Percentiles rank a stretch among this genome's conserved stretches.
These are phyloP conservation scores for Trichoderma asperelloides DNA, from an alignment of 495 filamentous ascomycete genomes.

Conservation along the genomic window DNA sequence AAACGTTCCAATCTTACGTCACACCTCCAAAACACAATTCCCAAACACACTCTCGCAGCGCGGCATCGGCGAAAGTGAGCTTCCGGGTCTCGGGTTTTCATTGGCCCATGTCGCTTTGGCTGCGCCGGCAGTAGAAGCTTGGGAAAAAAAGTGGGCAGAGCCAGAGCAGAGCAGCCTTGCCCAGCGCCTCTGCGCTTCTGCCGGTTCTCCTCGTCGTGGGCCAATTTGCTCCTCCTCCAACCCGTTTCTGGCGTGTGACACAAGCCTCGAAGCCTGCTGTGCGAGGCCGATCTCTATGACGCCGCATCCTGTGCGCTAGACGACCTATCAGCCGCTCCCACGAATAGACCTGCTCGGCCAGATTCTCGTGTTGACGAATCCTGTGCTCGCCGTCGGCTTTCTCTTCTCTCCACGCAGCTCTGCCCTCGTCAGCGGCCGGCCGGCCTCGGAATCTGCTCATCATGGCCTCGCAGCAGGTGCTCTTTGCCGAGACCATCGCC, in stretches of 20 bases:
- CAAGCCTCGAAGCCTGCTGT: background rate
- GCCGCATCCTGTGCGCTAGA: background rate
- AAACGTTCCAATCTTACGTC: background rate
- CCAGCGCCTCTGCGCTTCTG: background rate
- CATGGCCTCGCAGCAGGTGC: slow-evolving; percentile 64
- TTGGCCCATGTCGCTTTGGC: background rate
- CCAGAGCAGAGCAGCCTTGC: slow-evolving; percentile 1
- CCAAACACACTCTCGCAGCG: background rate
- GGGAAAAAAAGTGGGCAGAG: background rate
- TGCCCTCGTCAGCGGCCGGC: background rate
- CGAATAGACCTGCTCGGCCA: background rate
- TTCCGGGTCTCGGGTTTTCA: background rate
- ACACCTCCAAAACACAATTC: background rate
- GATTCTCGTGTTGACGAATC: background rate
- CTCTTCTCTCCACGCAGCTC: background rate
- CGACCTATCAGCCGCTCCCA: background rate
- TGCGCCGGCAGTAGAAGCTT: background rate
- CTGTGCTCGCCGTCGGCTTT: background rate
- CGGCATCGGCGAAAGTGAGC: slow-evolving; percentile 5
- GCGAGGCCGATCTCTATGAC: background rate
- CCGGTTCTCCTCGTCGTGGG: slow-evolving; percentile 4
- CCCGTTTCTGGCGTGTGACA: background rate
- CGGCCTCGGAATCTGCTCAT: slow-evolving; percentile 8
- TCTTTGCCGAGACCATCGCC: slow-evolving; percentile 64
- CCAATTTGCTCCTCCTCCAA: slow-evolving; percentile 6